A percentile compares a stretch with the other conserved stretches of the same genome.
phyloP scores from a whole-genome alignment of 805 yeast genomes.

The Wickerhamiella occidentalis region DNA sequence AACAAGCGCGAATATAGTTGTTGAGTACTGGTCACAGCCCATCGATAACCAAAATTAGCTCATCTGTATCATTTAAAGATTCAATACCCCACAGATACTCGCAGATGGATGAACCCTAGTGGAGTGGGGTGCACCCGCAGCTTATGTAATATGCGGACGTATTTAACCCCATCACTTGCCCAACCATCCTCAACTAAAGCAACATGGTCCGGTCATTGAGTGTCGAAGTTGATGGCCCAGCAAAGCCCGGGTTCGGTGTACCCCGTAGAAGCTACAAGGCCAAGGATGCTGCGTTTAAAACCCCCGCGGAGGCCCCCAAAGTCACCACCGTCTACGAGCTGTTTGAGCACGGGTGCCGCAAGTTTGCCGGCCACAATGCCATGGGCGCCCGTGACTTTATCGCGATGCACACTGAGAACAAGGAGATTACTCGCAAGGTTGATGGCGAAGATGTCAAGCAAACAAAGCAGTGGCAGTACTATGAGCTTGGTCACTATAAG shows the following conservation, averaged over 20 bases:
- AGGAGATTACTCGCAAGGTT: conserved; percentile 57
- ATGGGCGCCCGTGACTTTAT: conserved; percentile 71
- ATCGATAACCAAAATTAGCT: too few species aligned
- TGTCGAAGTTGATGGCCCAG: conserved; percentile 27
- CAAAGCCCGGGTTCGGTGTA: conserved; percentile 28
- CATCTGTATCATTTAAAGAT: not conserved
- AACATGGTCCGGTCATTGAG: conserved; percentile 16
- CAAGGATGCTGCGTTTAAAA: conserved; percentile 33
- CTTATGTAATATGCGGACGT: not conserved
- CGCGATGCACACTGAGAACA: conserved; percentile 65
- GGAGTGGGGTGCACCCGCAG: not conserved
- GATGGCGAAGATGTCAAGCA: conserved; percentile 63
- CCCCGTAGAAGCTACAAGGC: conserved; percentile 27
- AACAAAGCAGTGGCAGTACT: conserved; percentile 80
- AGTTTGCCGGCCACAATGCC: conserved; percentile 41
- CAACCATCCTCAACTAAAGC: not conserved
- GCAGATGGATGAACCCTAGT: too few species aligned
- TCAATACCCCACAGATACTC: not conserved
- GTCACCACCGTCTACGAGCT: conserved; percentile 52
- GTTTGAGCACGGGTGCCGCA: conserved; percentile 46
- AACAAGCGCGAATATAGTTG: not conserved
- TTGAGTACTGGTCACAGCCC: not conserved
- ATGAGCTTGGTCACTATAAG: conserved; percentile 63
- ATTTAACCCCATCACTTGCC: not conserved
- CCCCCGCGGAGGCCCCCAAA: conserved; percentile 54